Base-by-base conservation (phyloP, 345 rosid species). In the Bruguiera parviflora region DNA sequence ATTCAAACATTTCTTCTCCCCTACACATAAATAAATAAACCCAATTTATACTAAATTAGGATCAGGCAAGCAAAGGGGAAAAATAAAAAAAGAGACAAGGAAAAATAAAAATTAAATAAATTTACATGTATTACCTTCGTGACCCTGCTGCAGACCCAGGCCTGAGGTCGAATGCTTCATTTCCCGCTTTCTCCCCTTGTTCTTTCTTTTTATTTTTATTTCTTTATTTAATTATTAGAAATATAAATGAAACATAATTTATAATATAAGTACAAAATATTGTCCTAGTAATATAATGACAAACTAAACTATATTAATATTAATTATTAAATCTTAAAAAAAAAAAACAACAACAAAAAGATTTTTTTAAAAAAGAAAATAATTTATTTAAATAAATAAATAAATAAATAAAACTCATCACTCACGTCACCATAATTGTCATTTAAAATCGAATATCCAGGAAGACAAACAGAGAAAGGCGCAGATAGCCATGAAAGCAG, bases 1-100 rank as follows among this genome's bases (percentile, higher is more conserved):
- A 67, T 76, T 76, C 72, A 76, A 71, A 35, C 75, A 71, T 58
- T 76, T 71, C 69, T 75, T 75, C 67, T 75, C 79, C 67, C 64
- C 79, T 75, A 27, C 31, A 55, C 71, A 61, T 62, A 21, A 31
- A 47, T 29, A 39, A 39, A 39, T 39, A 8, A 37, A 9, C 11
- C 47, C 47, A 10, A 39, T 33, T 59, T 21, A 19, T 35, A 11
- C 31, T 27, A 46, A 46, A 62, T 18, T 21, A 13, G 28, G 8
- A 9, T 18, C 20, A 31, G 52, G 32, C 32, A 31, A 31, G 32
- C 32, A 31, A 33, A 33, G 1, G 37, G 9, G 37, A 2, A 8
- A 33, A 33, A 7, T 33, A 33, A 32, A 32, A 32, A 32, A 32
- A 32, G 35, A 32, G 32, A 29, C 0, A 29, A 29, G 5, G 21